Conservation (phyloP, 495 filamentous ascomycete species). For the Trypethelium eluteriae region DNA sequence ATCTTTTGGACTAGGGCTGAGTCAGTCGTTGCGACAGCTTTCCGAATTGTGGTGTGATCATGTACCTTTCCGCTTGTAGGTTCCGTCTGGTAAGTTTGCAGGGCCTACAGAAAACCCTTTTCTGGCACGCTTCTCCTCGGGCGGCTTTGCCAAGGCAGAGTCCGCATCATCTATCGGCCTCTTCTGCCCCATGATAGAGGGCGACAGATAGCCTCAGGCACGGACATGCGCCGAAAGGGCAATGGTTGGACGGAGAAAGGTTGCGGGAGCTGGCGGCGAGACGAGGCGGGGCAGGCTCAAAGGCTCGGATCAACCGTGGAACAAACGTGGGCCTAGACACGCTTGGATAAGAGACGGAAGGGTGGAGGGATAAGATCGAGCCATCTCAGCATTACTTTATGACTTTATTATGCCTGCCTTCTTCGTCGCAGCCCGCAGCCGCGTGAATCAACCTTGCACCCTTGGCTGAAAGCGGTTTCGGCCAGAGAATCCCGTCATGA, state of each 20-base stretch:
- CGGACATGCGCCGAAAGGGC: background rate
- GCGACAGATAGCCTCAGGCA: background rate
- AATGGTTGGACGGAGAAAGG: background rate
- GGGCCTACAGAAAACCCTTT: constrained; percentile 78
- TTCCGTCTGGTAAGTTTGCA: constrained; percentile 86
- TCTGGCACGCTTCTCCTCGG: constrained; percentile 41
- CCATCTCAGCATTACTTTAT: constrained; percentile 9
- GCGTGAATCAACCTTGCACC: background rate
- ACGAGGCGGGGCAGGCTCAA: background rate
- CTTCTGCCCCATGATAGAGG: constrained; percentile 15
- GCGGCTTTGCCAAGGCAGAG: constrained; percentile 31
- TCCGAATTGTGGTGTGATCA: background rate
- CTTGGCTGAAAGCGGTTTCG: constrained; percentile 5
- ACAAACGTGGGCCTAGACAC: background rate
- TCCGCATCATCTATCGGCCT: constrained; percentile 9
- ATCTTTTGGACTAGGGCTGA: constrained; percentile 72
- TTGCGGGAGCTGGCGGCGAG: background rate
- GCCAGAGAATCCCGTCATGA: constrained; percentile 1
- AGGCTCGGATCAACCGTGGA: background rate
- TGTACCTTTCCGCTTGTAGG: constrained; percentile 80
- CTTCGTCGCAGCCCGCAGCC: constrained; percentile 5
- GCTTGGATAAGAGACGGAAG: too few relatives aligned
- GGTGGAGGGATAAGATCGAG: background rate
- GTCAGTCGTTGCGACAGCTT: constrained; percentile 12
- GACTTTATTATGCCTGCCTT: background rate